Percentiles rank a stretch among this genome's conserved stretches.
Conservation (phyloP, 1,284 basidiomycete genomes). For the Austroboletus niveus region DNA sequence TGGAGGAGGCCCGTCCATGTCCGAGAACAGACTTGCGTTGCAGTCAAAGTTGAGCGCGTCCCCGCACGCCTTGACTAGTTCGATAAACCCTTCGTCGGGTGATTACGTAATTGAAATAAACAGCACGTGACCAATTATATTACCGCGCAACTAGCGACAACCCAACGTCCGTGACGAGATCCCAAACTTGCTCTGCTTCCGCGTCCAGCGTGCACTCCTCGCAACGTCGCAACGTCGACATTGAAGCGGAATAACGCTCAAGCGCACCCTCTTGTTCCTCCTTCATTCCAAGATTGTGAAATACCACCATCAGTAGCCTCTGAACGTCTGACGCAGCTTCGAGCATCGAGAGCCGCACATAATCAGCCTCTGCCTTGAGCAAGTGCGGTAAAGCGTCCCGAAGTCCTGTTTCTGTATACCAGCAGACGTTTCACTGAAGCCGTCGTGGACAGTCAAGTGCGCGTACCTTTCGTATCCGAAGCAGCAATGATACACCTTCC, state of each 20-base stretch:
- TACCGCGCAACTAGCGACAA: slow-evolving; percentile 48
- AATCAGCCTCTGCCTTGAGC: slow-evolving; percentile 63
- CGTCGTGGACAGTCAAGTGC: slow-evolving; percentile 1
- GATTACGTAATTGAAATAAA: slow-evolving; percentile 25
- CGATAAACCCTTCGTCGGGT: slow-evolving; percentile 11
- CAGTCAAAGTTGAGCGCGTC: slow-evolving; percentile 15
- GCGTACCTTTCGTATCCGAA: slow-evolving; percentile 34
- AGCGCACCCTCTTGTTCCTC: slow-evolving; percentile 56
- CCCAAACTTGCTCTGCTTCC: slow-evolving; percentile 54
- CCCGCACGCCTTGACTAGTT: not conserved
- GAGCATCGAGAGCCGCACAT: slow-evolving; percentile 53
- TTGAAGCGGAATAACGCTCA: slow-evolving; percentile 46
- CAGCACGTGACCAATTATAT: slow-evolving; percentile 23
- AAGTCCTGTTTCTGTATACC: slow-evolving; percentile 37
- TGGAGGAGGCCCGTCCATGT: slow-evolving; percentile 87
- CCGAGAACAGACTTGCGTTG: slow-evolving; percentile 13
- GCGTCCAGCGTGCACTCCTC: slow-evolving; percentile 47
- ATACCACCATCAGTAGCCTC: slow-evolving; percentile 65
- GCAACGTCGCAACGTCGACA: slow-evolving; percentile 39
- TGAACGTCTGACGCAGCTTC: slow-evolving; percentile 63
- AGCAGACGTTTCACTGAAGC: slow-evolving; percentile 1
- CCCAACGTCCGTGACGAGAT: slow-evolving; percentile 58
- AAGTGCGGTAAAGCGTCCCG: slow-evolving; percentile 59
- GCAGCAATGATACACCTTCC: slow-evolving; percentile 68
- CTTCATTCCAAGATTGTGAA: slow-evolving; percentile 62